These are phyloP conservation scores for Candida maesae DNA, from an alignment of 805 yeast species.

Conservation along the genomic window DNA sequence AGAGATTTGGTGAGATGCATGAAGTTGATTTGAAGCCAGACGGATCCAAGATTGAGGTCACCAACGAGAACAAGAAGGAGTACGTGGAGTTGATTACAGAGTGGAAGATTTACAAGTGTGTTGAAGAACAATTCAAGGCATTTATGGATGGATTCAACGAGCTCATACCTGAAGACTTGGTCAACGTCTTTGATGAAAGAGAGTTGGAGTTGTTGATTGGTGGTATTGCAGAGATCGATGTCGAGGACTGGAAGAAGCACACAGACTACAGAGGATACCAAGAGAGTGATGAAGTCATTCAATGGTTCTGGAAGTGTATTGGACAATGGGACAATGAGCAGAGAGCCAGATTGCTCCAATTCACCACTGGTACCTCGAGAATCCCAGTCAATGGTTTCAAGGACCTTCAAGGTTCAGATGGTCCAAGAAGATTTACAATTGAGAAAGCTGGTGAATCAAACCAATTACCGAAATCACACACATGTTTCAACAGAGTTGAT, in stretches of 20 bases:
- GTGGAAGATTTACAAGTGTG: constrained; percentile 92
- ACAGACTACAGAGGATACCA: constrained; percentile 98
- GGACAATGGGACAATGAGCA: constrained; percentile 95
- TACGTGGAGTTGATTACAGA: constrained; percentile 93
- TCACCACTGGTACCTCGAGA: constrained; percentile 98
- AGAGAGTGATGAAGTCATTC: constrained; percentile 92
- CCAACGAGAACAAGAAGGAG: constrained; percentile 92
- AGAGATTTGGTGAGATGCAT: constrained; percentile 89
- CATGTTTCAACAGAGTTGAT: constrained; percentile 98
- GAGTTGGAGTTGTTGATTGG: constrained; percentile 95
- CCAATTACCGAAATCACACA: constrained; percentile 95
- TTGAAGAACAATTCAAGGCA: constrained; percentile 93
- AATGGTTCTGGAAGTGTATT: constrained; percentile 98
- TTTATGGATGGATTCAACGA: constrained; percentile 97
- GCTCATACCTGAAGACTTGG: constrained; percentile 93
- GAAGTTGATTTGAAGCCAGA: constrained; percentile 86
- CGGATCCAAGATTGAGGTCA: constrained; percentile 87
- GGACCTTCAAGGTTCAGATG: constrained; percentile 98
- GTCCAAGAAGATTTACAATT: constrained; percentile 97
- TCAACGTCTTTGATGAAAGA: constrained; percentile 95
- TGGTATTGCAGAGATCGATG: constrained; percentile 96
- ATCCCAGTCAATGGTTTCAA: constrained; percentile 99
- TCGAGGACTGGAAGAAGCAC: constrained; percentile 98
- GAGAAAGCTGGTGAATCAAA: constrained; percentile 95
- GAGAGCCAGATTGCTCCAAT: constrained; percentile 90